phyloP scores from a whole-genome alignment of 768 basidiomycete genomes.

The Termitomyces sp. region DNA sequence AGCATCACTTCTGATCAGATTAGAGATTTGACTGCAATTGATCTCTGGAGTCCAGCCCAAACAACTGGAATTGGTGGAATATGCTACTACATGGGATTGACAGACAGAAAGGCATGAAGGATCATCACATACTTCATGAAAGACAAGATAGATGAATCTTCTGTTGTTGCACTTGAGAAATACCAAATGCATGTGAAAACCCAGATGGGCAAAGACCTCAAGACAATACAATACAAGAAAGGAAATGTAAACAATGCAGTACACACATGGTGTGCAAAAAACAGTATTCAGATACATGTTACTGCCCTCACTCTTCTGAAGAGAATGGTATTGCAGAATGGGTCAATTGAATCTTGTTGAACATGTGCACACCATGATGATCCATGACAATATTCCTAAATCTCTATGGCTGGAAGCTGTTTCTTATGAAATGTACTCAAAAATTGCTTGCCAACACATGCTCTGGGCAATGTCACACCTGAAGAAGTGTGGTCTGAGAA shows the following conservation, averaged over 20 bases:
- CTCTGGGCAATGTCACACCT: not conserved
- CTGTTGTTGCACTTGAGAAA: not conserved
- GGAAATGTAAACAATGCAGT: too few species aligned
- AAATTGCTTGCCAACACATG: not conserved
- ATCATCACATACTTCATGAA: not conserved
- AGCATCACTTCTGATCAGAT: constrained; percentile 3
- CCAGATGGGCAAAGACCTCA: not conserved
- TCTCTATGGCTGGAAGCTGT: not conserved
- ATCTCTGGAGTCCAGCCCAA: not conserved
- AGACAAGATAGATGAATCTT: not conserved
- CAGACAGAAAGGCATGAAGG: not conserved
- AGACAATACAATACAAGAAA: not conserved
- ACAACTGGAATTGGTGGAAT: not conserved
- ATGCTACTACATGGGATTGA: not conserved
- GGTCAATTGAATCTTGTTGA: not conserved
- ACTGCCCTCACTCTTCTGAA: not conserved
- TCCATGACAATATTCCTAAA: not conserved
- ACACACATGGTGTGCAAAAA: not conserved
- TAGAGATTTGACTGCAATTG: not conserved
- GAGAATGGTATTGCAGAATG: not conserved
- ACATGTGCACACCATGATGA: not conserved
- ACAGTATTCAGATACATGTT: not conserved
- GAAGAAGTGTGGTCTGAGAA: not conserved
- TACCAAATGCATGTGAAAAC: not conserved
- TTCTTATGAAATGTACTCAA: not conserved